phyloP scores from a whole-genome alignment of 805 yeast genomes.

The Candida ulmi region DNA sequence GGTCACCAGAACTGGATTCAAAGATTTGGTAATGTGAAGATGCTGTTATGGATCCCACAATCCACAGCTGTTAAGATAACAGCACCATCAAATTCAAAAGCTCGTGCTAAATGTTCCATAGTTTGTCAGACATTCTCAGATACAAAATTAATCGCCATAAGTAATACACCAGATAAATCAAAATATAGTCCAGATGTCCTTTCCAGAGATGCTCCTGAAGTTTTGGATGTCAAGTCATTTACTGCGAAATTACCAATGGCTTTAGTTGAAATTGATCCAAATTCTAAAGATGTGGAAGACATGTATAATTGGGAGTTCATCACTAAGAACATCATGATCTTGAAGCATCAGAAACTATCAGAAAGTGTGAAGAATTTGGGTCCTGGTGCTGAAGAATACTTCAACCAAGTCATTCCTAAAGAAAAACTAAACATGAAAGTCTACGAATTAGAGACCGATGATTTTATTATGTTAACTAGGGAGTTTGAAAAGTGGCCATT shows the following conservation, averaged over 20 bases:
- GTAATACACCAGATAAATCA: slow-evolving; percentile 20
- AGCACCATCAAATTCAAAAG: slow-evolving; percentile 44
- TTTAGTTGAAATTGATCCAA: slow-evolving; percentile 49
- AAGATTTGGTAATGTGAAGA: slow-evolving; percentile 64
- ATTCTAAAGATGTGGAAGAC: slow-evolving; percentile 30
- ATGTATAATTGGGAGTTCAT: slow-evolving; percentile 64
- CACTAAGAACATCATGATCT: slow-evolving; percentile 51
- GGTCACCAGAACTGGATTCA: slow-evolving; percentile 71
- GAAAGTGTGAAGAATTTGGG: slow-evolving; percentile 56
- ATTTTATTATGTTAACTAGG: slow-evolving; percentile 45
- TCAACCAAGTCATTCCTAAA: slow-evolving; percentile 26
- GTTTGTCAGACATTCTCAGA: slow-evolving; percentile 62
- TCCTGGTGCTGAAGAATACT: slow-evolving; percentile 71
- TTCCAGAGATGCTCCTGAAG: slow-evolving; percentile 24
- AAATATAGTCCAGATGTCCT: slow-evolving; percentile 17
- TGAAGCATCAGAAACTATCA: slow-evolving; percentile 36
- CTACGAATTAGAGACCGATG: slow-evolving; percentile 45
- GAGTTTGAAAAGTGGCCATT: slow-evolving; percentile 77
- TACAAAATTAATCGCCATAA: slow-evolving; percentile 47
- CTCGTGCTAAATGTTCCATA: slow-evolving; percentile 58
- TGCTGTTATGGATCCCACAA: slow-evolving; percentile 65
- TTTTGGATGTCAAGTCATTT: slow-evolving; percentile 24
- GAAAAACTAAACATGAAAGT: slow-evolving; percentile 40
- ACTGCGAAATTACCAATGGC: slow-evolving; percentile 25
- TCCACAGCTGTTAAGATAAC: slow-evolving; percentile 56